These are phyloP conservation scores for Pelargonium myrrhifolium DNA, from an alignment of 441 rosid genomes.

Conservation along the genomic window DNA sequence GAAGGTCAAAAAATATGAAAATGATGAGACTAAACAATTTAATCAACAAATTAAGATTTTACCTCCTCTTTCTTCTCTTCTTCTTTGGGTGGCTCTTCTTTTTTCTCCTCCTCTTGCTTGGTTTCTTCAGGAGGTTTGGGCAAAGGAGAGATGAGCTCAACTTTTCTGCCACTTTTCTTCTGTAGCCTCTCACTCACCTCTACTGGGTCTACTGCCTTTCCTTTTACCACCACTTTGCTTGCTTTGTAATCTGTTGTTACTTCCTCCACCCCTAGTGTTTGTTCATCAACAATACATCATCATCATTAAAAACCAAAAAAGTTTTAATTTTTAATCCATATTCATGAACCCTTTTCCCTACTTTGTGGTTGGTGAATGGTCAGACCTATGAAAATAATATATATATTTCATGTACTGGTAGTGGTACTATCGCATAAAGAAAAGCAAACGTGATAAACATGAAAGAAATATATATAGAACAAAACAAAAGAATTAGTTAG, in stretches of 20 bases:
- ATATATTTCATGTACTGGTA: too few species aligned
- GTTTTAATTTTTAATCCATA: too few species aligned
- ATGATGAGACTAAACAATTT: too few species aligned
- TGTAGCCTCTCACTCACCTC: conserved; percentile 38
- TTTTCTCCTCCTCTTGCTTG: conserved; percentile 19
- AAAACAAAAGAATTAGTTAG: background rate
- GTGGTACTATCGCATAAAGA: background rate
- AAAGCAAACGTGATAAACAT: background rate
- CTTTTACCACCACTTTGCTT: conserved; percentile 47
- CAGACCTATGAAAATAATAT: too few species aligned
- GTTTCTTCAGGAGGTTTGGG: conserved; percentile 27
- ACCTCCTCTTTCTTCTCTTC: conserved; percentile 53
- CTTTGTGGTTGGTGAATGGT: too few species aligned
- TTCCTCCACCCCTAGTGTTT: conserved; percentile 40
- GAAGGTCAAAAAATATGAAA: background rate
- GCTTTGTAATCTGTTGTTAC: conserved; percentile 35
- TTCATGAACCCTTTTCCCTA: too few species aligned
- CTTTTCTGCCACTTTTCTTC: conserved; percentile 44
- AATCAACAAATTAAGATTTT: conserved; percentile 4
- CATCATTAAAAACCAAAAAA: too few species aligned
- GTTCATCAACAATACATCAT: background rate
- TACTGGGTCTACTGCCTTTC: conserved; percentile 38
- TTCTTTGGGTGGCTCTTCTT: conserved; percentile 18
- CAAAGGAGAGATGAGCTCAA: conserved; percentile 43
- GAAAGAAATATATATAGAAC: too few species aligned